These are phyloP conservation scores for Rosa multiflora DNA, from an alignment of 306 rosid genomes.

Conservation along the genomic window DNA sequence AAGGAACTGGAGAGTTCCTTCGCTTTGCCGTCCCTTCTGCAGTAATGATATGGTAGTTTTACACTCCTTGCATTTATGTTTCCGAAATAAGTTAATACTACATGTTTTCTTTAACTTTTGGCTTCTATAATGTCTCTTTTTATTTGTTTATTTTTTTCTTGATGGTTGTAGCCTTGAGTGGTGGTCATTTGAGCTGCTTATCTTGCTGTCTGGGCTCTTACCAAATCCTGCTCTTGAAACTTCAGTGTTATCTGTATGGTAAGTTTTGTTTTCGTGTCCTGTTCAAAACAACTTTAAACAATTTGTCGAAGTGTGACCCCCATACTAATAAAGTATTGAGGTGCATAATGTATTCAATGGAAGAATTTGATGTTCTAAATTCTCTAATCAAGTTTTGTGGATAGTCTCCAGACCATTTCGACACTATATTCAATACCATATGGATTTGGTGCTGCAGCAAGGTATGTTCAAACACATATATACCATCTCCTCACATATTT, in stretches of 20 bases:
- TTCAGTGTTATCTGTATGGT: conserved; percentile 81
- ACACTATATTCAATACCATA: conserved; percentile 25
- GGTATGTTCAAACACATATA: conserved; percentile 2
- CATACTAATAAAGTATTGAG: not conserved
- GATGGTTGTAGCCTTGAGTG: conserved; percentile 47
- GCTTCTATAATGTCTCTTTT: not conserved
- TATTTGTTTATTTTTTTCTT: not conserved
- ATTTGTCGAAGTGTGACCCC: not conserved
- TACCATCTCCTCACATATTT: not conserved
- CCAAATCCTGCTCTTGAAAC: conserved; percentile 87
- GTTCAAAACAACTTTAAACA: not conserved
- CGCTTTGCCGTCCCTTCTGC: conserved; percentile 73
- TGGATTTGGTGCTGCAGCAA: conserved; percentile 31
- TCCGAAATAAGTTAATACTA: not conserved
- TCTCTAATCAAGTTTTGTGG: not conserved
- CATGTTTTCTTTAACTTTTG: not conserved
- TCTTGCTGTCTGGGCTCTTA: conserved; percentile 62
- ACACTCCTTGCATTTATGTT: not conserved
- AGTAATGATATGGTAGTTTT: conserved; percentile 61
- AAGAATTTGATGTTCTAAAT: not conserved
- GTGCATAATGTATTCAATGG: not conserved
- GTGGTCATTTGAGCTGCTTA: conserved; percentile 73
- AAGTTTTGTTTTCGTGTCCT: not conserved
- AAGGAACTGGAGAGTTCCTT: conserved; percentile 61
- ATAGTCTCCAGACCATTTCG: conserved; percentile 16